A percentile compares a stretch with the other conserved stretches of the same genome.
Evolutionary conservation across 306 rosid species (phyloP).

Genomic region (Pterocarpus macrocarpus): DNA sequence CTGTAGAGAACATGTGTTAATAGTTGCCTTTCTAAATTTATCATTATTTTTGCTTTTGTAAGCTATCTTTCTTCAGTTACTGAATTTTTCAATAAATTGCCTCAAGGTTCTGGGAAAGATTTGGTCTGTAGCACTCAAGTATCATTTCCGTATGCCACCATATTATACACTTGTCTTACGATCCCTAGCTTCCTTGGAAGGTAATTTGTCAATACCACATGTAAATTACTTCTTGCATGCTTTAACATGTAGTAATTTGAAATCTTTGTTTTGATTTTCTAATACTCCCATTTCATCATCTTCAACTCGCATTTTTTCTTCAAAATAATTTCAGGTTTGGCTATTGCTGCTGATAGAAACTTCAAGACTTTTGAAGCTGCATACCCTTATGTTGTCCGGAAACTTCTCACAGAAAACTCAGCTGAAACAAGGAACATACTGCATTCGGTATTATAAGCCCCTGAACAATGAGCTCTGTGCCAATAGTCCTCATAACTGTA

Average conservation of each 20-base stretch:
- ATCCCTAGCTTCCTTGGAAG: constrained; percentile 95
- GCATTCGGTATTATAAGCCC: constrained; percentile 68
- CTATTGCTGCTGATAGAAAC: constrained; percentile 76
- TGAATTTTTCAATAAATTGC: constrained; percentile 40
- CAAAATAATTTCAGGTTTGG: constrained; percentile 71
- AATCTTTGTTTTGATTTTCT: constrained; percentile 37
- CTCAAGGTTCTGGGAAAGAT: constrained; percentile 91
- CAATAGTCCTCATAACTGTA: constrained; percentile 1
- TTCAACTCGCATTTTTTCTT: constrained; percentile 38
- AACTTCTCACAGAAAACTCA: constrained; percentile 92
- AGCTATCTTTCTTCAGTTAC: constrained; percentile 31
- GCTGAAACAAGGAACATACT: constrained; percentile 73
- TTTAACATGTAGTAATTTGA: constrained; percentile 32
- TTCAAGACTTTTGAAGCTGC: constrained; percentile 98
- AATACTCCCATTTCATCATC: constrained; percentile 24
- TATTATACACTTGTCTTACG: constrained; percentile 89
- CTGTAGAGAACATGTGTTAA: constrained; percentile 1
- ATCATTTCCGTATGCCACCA: constrained; percentile 98
- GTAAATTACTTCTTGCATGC: constrained; percentile 21
- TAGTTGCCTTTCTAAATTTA: constrained; percentile 30
- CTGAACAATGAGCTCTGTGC: constrained; percentile 32
- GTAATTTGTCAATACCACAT: constrained; percentile 51
- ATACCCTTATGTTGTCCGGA: constrained; percentile 88
- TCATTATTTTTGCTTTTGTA: not conserved
- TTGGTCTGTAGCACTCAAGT: constrained; percentile 86